Conservation (phyloP, 148 eudicot genomes). For the Diospyros kaki region DNA sequence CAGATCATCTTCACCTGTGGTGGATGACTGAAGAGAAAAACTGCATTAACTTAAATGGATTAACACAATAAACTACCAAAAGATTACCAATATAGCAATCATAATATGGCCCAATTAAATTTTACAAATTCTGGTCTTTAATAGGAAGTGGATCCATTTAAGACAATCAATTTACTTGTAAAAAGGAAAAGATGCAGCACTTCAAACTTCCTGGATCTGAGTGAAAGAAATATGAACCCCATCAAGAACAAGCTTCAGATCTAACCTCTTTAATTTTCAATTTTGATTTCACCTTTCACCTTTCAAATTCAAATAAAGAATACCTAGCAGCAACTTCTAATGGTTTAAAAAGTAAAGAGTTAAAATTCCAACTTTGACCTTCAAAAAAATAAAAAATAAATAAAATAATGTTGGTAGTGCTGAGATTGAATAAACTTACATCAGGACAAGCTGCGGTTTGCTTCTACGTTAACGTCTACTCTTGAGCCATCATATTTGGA, state of each 20-base stretch:
- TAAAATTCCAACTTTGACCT: neutral
- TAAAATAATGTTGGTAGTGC: neutral
- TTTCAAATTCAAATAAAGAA: too few relatives aligned
- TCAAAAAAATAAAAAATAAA: too few relatives aligned
- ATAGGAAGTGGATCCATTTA: neutral
- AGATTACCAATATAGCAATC: neutral
- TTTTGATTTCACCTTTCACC: too few relatives aligned
- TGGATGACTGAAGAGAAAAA: neutral
- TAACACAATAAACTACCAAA: neutral
- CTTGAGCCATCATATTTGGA: conserved; percentile 25
- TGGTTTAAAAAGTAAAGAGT: neutral
- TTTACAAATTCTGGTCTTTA: neutral
- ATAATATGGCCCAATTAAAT: neutral
- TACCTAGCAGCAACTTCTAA: too few relatives aligned
- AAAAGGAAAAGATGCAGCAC: too few relatives aligned
- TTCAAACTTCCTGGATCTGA: too few relatives aligned
- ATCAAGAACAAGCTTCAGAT: too few relatives aligned
- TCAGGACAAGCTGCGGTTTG: conserved; percentile 30
- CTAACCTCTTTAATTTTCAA: too few relatives aligned
- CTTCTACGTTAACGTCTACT: conserved; percentile 32
- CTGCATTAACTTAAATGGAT: neutral
- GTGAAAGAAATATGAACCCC: too few relatives aligned
- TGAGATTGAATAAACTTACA: conserved; percentile 17
- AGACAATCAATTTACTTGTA: neutral
- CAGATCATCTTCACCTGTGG: too few relatives aligned